phyloP scores from a whole-genome alignment of 1,284 basidiomycete genomes.

The Thecaphora thlaspeos region DNA sequence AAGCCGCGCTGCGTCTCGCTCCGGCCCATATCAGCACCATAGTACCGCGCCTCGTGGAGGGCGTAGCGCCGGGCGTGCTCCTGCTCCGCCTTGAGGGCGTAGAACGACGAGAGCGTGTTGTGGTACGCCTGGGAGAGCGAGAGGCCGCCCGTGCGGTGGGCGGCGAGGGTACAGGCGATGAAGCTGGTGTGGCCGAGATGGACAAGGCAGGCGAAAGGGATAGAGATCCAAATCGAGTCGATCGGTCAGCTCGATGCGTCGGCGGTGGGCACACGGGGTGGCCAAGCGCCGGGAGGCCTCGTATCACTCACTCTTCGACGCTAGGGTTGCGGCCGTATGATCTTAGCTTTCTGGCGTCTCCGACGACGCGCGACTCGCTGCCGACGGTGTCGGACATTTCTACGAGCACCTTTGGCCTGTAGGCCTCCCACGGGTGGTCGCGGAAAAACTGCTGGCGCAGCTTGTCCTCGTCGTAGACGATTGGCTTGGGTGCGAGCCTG shows the following conservation, averaged over 20 bases:
- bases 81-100: slow-evolving; percentile 62
- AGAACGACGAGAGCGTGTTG: slow-evolving; percentile 48
- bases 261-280: too few relatives aligned
- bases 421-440: slow-evolving; percentile 94
- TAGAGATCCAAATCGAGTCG: too few relatives aligned
- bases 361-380: slow-evolving; percentile 64
- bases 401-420: slow-evolving; percentile 74
- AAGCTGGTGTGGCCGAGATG: slow-evolving; percentile 64
- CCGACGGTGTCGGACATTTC: slow-evolving; percentile 64
- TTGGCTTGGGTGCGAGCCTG: slow-evolving; percentile 65
- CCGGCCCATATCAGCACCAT: slow-evolving; percentile 70
- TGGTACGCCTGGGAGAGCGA: slow-evolving; percentile 78
- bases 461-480: slow-evolving; percentile 81
- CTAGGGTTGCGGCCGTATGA: slow-evolving; percentile 67
- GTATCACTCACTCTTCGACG: slow-evolving; percentile 89
- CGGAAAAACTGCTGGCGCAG: slow-evolving; percentile 87
- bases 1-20: slow-evolving; percentile 47
- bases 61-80: slow-evolving; percentile 76
- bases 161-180: slow-evolving; percentile 75
- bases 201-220: not conserved
- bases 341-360: slow-evolving; percentile 62
- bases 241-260: too few relatives aligned
- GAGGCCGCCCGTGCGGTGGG: slow-evolving; percentile 69
- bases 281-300: too few relatives aligned
- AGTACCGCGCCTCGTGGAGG: slow-evolving; percentile 73